Evolutionary conservation across 768 basidiomycete genomes (phyloP).

Genomic region (Royoungia palumana): DNA sequence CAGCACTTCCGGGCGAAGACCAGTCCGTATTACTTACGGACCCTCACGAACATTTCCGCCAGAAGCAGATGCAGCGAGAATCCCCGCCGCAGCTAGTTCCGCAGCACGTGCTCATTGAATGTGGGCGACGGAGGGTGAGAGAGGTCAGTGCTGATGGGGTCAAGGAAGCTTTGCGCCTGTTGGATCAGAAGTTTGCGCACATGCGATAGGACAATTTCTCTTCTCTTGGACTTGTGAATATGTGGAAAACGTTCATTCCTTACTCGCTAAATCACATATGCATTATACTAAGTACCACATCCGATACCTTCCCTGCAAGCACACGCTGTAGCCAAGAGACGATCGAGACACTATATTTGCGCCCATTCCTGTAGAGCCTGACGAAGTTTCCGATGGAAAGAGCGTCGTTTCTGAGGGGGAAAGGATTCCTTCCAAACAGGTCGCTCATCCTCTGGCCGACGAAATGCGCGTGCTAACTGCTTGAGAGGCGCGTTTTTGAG

Average conservation of each 20-base stretch:
- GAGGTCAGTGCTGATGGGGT: conserved; percentile 75
- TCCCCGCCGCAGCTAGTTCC: conserved; percentile 55
- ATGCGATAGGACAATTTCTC: conserved; percentile 21
- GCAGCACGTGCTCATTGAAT: conserved; percentile 58
- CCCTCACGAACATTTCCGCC: conserved; percentile 51
- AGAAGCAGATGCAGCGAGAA: conserved; percentile 39
- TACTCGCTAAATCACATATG: not conserved
- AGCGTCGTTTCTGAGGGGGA: conserved; percentile 32
- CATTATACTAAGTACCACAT: conserved; percentile 6
- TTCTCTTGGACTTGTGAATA: not conserved
- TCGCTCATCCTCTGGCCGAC: conserved; percentile 17
- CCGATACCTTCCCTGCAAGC: not conserved
- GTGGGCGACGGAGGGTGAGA: conserved; percentile 57
- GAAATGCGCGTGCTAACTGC: conserved; percentile 47
- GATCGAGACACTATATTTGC: conserved; percentile 4
- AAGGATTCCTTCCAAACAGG: conserved; percentile 19
- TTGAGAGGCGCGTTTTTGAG: conserved; percentile 44
- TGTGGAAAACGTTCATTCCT: not conserved
- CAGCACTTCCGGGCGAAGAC: conserved; percentile 19
- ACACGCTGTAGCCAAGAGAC: not conserved
- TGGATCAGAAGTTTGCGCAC: conserved; percentile 61
- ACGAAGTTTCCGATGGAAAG: conserved; percentile 39
- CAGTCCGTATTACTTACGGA: conserved; percentile 49
- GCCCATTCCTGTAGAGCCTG: conserved; percentile 26
- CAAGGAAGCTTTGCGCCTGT: conserved; percentile 66